A percentile compares a stretch with the other conserved stretches of the same genome.
phyloP scores from a whole-genome alignment of 2,329 filamentous ascomycete species.

The Ophiostoma tasmaniense region DNA sequence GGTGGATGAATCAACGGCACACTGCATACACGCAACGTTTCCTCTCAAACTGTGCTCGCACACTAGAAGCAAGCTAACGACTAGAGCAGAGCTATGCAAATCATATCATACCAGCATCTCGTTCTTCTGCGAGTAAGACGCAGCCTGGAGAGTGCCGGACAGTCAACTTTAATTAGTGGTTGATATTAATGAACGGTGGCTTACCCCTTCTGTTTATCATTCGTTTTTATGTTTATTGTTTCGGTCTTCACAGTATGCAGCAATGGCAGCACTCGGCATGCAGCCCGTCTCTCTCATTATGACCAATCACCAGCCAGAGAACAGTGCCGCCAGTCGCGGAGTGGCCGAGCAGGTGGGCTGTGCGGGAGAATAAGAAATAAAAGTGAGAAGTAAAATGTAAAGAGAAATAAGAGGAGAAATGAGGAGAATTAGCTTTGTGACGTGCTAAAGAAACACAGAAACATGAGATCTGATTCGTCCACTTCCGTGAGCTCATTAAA shows the following conservation, averaged over 20 bases:
- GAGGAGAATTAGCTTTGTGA: neutral
- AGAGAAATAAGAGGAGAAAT: neutral
- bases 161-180: neutral
- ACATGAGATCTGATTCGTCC: neutral
- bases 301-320: neutral
- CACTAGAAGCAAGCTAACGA: neutral
- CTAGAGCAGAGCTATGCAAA: neutral
- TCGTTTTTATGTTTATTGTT: too few species aligned
- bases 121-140: constrained; percentile 3
- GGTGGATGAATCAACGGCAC: constrained; percentile 2
- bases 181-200: neutral
- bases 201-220: neutral
- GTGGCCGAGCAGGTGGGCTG: constrained; percentile 2
- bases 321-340: neutral
- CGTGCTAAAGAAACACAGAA: neutral
- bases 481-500: neutral
- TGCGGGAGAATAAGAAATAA: neutral
- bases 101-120: neutral
- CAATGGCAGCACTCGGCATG: neutral
- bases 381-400: neutral
- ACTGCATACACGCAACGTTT: constrained; percentile 8
- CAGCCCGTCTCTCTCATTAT: neutral
- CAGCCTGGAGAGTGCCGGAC: neutral
- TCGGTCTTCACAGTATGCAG: neutral
- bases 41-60: neutral